Conservation (phyloP, 257 asterid genomes). For the Dorcoceras hygrometricum region DNA sequence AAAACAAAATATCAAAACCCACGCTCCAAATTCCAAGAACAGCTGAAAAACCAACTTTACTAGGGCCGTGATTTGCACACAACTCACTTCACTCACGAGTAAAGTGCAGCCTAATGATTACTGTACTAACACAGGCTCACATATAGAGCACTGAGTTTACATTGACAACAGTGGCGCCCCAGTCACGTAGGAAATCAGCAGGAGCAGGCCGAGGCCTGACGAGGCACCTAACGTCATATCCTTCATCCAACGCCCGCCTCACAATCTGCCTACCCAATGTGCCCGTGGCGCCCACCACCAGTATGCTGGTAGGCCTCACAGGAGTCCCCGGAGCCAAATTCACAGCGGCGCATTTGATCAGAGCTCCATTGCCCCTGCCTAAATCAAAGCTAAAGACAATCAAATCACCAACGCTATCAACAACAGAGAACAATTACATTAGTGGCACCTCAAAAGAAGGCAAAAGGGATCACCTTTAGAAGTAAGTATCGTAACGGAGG, state of each 20-base stretch:
- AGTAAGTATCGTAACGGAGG: constrained; percentile 21
- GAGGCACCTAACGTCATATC: constrained; percentile 91
- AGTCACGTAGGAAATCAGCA: constrained; percentile 96
- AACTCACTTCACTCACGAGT: neutral
- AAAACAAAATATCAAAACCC: neutral
- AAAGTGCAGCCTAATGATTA: neutral
- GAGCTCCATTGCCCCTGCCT: constrained; percentile 45
- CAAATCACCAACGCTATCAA: neutral
- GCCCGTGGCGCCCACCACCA: constrained; percentile 95
- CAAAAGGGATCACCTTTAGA: constrained; percentile 34
- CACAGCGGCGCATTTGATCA: constrained; percentile 50
- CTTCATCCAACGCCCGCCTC: constrained; percentile 93
- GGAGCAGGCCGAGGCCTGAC: constrained; percentile 98
- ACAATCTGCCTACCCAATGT: constrained; percentile 94
- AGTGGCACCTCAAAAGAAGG: neutral
- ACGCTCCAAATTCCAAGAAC: neutral
- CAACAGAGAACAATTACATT: neutral
- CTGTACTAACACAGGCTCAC: neutral
- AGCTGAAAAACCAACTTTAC: neutral
- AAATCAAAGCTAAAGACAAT: neutral
- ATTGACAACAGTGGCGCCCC: constrained; percentile 99
- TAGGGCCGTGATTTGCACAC: neutral
- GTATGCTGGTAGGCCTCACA: constrained; percentile 77
- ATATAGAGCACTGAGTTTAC: constrained; percentile 29
- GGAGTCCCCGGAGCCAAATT: constrained; percentile 95